phyloP scores from a whole-genome alignment of 331 rosid genomes.

The Acacia concinna region DNA sequence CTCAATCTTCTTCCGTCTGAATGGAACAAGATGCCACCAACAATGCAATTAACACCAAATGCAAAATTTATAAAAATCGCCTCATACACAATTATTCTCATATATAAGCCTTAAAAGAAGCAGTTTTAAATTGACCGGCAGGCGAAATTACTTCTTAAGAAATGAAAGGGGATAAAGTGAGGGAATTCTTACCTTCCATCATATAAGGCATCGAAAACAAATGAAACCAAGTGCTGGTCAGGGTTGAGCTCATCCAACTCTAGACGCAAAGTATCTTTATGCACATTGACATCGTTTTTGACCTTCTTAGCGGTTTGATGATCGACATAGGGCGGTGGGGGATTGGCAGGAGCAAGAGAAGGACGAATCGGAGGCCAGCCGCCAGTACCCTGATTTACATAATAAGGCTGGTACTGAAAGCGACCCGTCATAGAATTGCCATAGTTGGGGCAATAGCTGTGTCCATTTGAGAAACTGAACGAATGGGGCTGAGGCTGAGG shows the following conservation, averaged over 20 bases:
- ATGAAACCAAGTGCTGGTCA: conserved; percentile 70
- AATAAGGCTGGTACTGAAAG: conserved; percentile 40
- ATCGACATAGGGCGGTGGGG: conserved; percentile 70
- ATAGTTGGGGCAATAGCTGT: conserved; percentile 33
- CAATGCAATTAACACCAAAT: neutral
- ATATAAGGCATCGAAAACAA: conserved; percentile 78
- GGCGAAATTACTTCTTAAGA: neutral
- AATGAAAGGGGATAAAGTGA: neutral
- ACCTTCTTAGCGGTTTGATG: conserved; percentile 83
- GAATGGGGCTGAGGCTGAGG: conserved; percentile 41
- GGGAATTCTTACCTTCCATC: conserved; percentile 68
- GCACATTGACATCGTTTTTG: conserved; percentile 70
- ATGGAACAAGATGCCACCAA: no score
- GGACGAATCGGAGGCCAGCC: conserved; percentile 52
- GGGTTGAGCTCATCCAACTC: conserved; percentile 63
- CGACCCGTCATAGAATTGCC: conserved; percentile 43
- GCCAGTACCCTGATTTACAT: conserved; percentile 47
- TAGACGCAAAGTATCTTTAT: conserved; percentile 62
- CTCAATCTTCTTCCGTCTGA: no score
- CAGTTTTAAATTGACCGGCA: neutral
- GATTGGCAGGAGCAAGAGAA: conserved; percentile 29
- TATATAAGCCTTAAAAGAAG: neutral
- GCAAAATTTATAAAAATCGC: neutral
- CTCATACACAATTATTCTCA: neutral
- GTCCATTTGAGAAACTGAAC: conserved; percentile 44